Conservation (phyloP, 768 basidiomycete genomes). For the Leccinum variicolor region DNA sequence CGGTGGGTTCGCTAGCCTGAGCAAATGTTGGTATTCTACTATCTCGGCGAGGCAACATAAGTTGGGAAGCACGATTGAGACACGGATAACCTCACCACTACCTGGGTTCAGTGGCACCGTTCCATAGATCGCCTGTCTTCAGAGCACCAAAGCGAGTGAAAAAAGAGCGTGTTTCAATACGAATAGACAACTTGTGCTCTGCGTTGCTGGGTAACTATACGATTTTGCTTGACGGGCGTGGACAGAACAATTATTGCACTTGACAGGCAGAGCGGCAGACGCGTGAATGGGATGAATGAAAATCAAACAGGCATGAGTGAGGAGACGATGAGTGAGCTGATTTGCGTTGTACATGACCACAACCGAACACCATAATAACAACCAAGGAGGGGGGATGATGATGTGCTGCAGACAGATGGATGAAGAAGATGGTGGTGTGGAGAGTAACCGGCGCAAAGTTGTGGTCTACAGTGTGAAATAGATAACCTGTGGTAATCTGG, state of each 20-base stretch:
- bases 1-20: not conserved
- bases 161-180: slow-evolving; percentile 21
- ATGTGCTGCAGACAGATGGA: slow-evolving; percentile 23
- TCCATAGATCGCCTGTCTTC: not conserved
- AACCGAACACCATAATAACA: slow-evolving; percentile 36
- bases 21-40: not conserved
- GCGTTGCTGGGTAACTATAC: slow-evolving; percentile 25
- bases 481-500: slow-evolving; percentile 31
- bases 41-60: not conserved
- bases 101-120: not conserved
- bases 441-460: slow-evolving; percentile 21
- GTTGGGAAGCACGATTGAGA: not conserved
- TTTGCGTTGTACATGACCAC: slow-evolving; percentile 38
- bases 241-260: slow-evolving; percentile 29
- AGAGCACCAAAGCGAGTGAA: slow-evolving; percentile 10
- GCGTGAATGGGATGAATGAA: slow-evolving; percentile 14
- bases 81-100: slow-evolving; percentile 11
- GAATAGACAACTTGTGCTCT: slow-evolving; percentile 12
- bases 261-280: slow-evolving; percentile 22
- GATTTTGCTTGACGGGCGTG: slow-evolving; percentile 28
- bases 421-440: slow-evolving; percentile 20
- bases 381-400: slow-evolving; percentile 25
- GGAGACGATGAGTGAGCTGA: slow-evolving; percentile 26
- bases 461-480: slow-evolving; percentile 35
- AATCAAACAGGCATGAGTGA: slow-evolving; percentile 30